Base-by-base conservation (phyloP, 192 early-diverging fungal species). In the Linnemannia zychae region DNA sequence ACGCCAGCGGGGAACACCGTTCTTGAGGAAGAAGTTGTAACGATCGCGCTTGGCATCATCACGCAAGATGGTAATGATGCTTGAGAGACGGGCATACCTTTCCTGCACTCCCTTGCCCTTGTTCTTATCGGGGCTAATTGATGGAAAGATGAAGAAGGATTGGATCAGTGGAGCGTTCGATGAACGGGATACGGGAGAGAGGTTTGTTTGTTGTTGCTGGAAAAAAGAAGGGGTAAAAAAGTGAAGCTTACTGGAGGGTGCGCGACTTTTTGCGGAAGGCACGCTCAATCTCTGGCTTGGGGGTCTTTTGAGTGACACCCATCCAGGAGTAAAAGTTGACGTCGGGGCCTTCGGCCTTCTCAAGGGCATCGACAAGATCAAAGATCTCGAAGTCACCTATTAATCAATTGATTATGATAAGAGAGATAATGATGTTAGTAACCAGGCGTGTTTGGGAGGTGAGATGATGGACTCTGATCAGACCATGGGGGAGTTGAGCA, bases 311-410 rank as follows among this genome's bases (percentile, higher is more conserved):
- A 24, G 87, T 74, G 22, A 94, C 78, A 3, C 88, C 87, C 60
- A 96, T 82, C 80, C 93, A 91, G 53, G 90, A 92, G 81, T 95
- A 96, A 90, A 94, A 95, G 86, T 82, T 90, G 71, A 88, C 70
- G 72, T 88, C 71, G 72, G 93, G 17, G 47, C 88, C 89, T 90
- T 91, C 90, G 28, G 80, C 78, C 70, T 88, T 90, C 81, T 94
- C 93, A 67, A 96, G 86, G 38, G 91, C 91, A 86, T 96, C 95
- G 50, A 93, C 91, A 71, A 96, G 92, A 89, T 95, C 94, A 87
- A 96, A 96, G 75, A 96, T 96, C 82, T 95, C 94, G 84, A 94
- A 93, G 82, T 96, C 95, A 28, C 91, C 91, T 89, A 91, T 77
- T n/a, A 1, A n/a, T n/a, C 57, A 63, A 13, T 24, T n/a, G 57